Evolutionary conservation across 148 eudicot genomes (phyloP).

Genomic region (Pouteria glomerata): DNA sequence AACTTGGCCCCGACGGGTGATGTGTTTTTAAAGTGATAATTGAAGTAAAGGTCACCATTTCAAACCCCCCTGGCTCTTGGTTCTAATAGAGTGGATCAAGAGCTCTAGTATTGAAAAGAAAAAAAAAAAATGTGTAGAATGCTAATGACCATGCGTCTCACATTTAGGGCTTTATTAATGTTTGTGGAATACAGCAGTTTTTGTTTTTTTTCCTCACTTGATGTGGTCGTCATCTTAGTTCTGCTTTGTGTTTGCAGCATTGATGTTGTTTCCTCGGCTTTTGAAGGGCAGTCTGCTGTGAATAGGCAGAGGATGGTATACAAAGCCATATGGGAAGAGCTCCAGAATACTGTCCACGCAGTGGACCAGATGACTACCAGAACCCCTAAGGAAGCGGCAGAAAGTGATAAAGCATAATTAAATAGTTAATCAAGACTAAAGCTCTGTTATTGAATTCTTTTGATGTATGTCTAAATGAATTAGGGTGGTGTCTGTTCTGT

Average conservation of each 20-base stretch:
- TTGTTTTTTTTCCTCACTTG: neutral
- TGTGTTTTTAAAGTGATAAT: too few species aligned
- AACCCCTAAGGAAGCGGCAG: conserved; percentile 57
- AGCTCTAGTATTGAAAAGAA: too few species aligned
- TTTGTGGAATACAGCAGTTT: neutral
- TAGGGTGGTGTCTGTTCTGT: too few species aligned
- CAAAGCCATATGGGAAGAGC: conserved; percentile 98
- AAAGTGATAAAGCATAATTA: too few species aligned
- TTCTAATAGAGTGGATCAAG: too few species aligned
- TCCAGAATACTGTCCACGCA: conserved; percentile 81
- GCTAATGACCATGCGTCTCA: neutral
- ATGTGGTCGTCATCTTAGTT: neutral
- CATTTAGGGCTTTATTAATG: neutral
- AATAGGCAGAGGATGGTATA: conserved; percentile 94
- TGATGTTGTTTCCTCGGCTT: conserved; percentile 64
- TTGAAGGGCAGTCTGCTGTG: conserved; percentile 83
- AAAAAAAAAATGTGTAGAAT: too few species aligned
- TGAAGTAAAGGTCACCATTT: too few species aligned
- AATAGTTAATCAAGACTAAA: too few species aligned
- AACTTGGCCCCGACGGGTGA: too few species aligned
- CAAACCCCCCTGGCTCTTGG: too few species aligned
- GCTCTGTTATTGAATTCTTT: too few species aligned
- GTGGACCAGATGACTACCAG: conserved; percentile 90
- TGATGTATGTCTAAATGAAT: too few species aligned
- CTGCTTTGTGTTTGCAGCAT: conserved; percentile 43